phyloP scores from a whole-genome alignment of 345 rosid genomes.

The Citrus glauca region DNA sequence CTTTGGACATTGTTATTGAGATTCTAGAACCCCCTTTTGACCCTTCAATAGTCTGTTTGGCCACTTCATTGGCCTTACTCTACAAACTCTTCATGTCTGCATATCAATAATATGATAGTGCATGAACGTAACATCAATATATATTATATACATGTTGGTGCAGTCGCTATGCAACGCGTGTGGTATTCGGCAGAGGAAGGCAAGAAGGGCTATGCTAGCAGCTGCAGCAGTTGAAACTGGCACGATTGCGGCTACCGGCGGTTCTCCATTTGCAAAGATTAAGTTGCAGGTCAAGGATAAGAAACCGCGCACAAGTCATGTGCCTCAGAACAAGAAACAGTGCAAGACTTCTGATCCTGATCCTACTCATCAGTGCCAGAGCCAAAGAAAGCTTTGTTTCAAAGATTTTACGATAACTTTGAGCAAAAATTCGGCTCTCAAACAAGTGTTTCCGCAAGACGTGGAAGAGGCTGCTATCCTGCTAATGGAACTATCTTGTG shows the following conservation, averaged over 20 bases:
- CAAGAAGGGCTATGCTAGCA: conserved; percentile 64
- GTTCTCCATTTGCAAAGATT: conserved; percentile 15
- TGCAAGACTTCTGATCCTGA: conserved; percentile 16
- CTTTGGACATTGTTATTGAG: neutral
- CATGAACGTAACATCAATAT: neutral
- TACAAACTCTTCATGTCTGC: neutral
- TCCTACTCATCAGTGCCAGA: neutral
- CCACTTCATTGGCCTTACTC: no score
- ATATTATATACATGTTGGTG: neutral
- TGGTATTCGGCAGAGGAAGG: conserved; percentile 90
- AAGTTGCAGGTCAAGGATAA: conserved; percentile 46
- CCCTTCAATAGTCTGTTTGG: neutral
- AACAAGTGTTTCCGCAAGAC: conserved; percentile 42
- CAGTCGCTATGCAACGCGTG: conserved; percentile 96
- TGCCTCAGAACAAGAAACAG: conserved; percentile 30
- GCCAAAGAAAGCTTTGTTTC: conserved; percentile 31
- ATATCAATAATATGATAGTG: neutral
- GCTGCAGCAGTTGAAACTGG: conserved; percentile 46
- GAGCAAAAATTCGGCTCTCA: conserved; percentile 33
- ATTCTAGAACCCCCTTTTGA: neutral
- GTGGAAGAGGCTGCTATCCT: conserved; percentile 59
- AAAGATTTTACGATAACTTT: conserved; percentile 30
- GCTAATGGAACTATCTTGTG: conserved; percentile 56
- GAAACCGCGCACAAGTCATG: conserved; percentile 29
- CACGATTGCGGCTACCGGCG: conserved; percentile 16